Evolutionary conservation across 2,329 filamentous ascomycete species (phyloP).

Genomic region (Cladophialophora bantiana): DNA sequence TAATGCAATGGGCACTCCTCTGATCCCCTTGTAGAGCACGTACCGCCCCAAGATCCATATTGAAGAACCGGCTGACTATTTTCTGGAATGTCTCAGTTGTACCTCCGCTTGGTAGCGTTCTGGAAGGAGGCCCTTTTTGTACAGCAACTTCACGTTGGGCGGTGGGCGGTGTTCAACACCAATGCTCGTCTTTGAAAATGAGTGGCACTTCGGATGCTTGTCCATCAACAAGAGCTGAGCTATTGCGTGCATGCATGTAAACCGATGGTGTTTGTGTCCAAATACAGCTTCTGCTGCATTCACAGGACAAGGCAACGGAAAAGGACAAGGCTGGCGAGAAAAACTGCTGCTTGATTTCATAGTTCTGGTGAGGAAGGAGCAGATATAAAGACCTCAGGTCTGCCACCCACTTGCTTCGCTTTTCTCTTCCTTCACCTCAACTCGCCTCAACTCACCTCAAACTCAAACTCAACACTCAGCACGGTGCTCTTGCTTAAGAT

Average conservation of each 20-base stretch:
- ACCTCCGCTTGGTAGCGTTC: constrained; percentile 22
- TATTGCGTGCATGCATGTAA: background rate
- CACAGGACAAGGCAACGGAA: background rate
- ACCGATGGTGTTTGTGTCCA: constrained; percentile 1
- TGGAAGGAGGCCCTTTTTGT: constrained; percentile 24
- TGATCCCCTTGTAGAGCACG: constrained; percentile 2
- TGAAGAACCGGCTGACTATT: constrained; percentile 19
- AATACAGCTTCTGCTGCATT: background rate
- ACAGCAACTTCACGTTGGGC: no score
- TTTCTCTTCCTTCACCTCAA: background rate
- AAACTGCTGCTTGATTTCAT: background rate
- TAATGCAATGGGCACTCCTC: constrained; percentile 18
- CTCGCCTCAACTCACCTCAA: constrained; percentile 8
- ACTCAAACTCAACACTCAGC: background rate
- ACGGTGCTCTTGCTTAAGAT: background rate
- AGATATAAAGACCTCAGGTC: constrained; percentile 7
- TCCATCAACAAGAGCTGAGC: constrained; percentile 1
- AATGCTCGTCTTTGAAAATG: background rate
- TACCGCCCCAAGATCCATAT: constrained; percentile 12
- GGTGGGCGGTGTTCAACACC: constrained; percentile 13
- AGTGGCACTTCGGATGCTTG: constrained; percentile 1
- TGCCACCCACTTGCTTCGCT: background rate
- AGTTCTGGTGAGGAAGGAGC: background rate
- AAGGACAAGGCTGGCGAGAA: background rate
- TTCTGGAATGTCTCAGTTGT: constrained; percentile 31